A percentile compares a stretch with the other conserved stretches of the same genome.
These are phyloP conservation scores for Extremus antarcticus DNA, from an alignment of 495 filamentous ascomycete genomes.

Conservation along the genomic window DNA sequence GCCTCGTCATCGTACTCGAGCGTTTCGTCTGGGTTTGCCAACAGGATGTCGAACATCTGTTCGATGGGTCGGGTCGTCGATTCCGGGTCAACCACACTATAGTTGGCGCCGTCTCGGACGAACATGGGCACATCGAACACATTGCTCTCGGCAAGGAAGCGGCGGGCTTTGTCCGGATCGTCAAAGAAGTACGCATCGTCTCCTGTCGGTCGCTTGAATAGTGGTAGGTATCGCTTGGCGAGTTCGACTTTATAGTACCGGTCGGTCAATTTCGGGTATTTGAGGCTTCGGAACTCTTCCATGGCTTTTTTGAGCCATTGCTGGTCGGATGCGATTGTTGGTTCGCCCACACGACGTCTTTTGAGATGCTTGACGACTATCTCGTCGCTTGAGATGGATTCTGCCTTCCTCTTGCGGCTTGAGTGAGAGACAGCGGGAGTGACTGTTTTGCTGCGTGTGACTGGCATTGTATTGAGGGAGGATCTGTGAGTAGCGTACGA, in stretches of 20 bases:
- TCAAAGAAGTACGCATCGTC: background rate
- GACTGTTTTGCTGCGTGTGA: background rate
- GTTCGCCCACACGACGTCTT: background rate
- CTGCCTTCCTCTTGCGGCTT: background rate
- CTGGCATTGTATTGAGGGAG: background rate
- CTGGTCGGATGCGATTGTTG: background rate
- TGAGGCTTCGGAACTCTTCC: background rate
- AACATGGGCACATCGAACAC: background rate
- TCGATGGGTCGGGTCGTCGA: background rate
- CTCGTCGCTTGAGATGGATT: background rate
- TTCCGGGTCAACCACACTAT: background rate
- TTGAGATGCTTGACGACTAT: background rate
- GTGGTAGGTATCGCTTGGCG: background rate
- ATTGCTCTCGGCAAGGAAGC: background rate
- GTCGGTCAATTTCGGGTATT: background rate
- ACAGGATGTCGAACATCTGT: background rate
- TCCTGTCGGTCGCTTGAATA: background rate
- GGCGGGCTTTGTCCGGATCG: too few species aligned
- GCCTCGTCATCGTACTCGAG: background rate
- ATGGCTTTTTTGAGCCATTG: background rate
- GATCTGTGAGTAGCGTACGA: background rate
- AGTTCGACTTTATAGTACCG: background rate
- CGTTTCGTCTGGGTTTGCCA: background rate
- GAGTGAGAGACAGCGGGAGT: background rate
- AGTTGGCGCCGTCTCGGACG: background rate